phyloP scores from a whole-genome alignment of 495 filamentous ascomycete genomes.

The Aspergillus kassunensis region DNA sequence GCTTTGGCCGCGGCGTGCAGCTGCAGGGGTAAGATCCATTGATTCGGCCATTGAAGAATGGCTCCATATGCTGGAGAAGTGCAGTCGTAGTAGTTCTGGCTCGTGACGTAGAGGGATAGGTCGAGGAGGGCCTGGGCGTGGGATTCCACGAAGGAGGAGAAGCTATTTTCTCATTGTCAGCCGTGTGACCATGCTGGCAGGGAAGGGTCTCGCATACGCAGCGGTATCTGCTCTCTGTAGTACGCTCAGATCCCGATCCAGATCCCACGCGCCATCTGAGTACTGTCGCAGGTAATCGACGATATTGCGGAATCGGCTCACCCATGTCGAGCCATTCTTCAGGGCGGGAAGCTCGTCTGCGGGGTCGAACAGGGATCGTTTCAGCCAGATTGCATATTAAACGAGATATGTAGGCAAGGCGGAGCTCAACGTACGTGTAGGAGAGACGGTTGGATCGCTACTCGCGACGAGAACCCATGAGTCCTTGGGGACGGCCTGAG shows the following conservation, averaged over 20 bases:
- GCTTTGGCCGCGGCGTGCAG: conserved; percentile 62
- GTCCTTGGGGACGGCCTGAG: conserved; percentile 50
- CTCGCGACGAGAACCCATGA: conserved; percentile 73
- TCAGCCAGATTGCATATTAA: conserved; percentile 12
- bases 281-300: conserved; percentile 60
- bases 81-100: conserved; percentile 68
- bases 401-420: conserved; percentile 6
- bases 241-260: conserved; percentile 47
- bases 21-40: conserved; percentile 71
- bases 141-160: conserved; percentile 59
- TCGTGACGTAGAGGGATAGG: conserved; percentile 83
- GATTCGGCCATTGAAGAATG: conserved; percentile 76
- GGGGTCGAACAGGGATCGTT: conserved; percentile 1
- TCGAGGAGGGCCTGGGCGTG: conserved; percentile 65
- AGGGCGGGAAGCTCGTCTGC: conserved; percentile 74
- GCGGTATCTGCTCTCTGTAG: conserved; percentile 49
- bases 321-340: conserved; percentile 58
- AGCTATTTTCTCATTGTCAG: conserved; percentile 31
- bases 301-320: conserved; percentile 70
- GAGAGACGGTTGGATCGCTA: conserved; percentile 69
- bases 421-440: conserved; percentile 58
- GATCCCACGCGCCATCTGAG: conserved; percentile 49
- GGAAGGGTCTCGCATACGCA: conserved; percentile 39
- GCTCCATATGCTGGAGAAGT: conserved; percentile 73
- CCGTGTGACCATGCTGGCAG: conserved; percentile 6